These are phyloP conservation scores for Nicotiana sylvestris DNA, from an alignment of 257 asterid genomes.

Conservation along the genomic window DNA sequence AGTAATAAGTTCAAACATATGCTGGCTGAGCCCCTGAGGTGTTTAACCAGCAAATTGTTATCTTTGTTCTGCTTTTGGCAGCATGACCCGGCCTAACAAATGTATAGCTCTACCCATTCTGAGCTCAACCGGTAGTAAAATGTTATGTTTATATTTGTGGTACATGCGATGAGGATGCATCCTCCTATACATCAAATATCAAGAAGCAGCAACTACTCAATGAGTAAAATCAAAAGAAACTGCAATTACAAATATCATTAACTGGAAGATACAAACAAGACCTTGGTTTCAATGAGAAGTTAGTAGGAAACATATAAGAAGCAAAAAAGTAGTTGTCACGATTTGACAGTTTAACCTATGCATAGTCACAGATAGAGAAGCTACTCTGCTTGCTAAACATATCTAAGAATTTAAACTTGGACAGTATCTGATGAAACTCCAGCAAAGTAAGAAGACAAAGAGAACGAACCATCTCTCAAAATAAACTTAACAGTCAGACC, in stretches of 20 bases:
- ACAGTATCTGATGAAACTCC: constrained; percentile 2
- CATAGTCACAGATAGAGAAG: neutral
- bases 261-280: neutral
- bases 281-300: neutral
- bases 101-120: neutral
- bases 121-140: neutral
- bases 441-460: neutral
- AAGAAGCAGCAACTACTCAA: neutral
- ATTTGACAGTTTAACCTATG: neutral
- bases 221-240: neutral
- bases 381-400: neutral
- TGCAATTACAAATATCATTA: neutral
- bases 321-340: neutral
- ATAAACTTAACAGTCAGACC: neutral
- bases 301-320: neutral
- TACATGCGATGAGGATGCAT: neutral
- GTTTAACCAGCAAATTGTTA: neutral
- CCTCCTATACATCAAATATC: neutral
- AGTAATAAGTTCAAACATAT: neutral
- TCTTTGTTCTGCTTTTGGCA: neutral
- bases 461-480: neutral
- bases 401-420: neutral
- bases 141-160: neutral
- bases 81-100: neutral
- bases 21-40: neutral